phyloP scores from a whole-genome alignment of 1,284 basidiomycete species.

The Apiotrichum montevideense region DNA sequence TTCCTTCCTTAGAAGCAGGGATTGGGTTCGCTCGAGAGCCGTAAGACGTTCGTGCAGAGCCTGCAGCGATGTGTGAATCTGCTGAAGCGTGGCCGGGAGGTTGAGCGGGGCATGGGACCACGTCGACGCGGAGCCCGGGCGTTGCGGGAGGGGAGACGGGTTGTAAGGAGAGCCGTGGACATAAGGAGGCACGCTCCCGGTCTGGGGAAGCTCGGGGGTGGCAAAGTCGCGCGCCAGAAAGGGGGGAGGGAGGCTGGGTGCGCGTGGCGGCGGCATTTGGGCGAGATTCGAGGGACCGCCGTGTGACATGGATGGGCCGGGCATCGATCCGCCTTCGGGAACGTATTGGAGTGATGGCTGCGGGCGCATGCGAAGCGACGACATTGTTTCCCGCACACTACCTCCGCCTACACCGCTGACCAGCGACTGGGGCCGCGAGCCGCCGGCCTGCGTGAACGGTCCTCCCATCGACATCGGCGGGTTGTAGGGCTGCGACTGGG shows the following conservation, averaged over 20 bases:
- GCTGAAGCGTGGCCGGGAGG: constrained; percentile 37
- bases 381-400: constrained; percentile 6
- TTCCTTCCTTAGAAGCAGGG: constrained; percentile 30
- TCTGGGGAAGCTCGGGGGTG: constrained; percentile 23
- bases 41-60: constrained; percentile 84
- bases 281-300: background rate
- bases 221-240: constrained; percentile 21
- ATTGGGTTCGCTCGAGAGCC: constrained; percentile 55
- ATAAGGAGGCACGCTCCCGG: background rate
- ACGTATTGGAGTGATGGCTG: constrained; percentile 3
- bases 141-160: constrained; percentile 13
- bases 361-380: background rate
- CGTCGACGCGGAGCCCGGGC: constrained; percentile 43
- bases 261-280: background rate
- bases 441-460: background rate
- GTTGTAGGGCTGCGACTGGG: background rate
- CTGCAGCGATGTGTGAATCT: constrained; percentile 71
- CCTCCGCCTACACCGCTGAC: constrained; percentile 8
- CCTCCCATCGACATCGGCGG: background rate
- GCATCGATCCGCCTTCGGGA: constrained; percentile 1
- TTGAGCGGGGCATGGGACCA: constrained; percentile 30
- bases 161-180: constrained; percentile 12
- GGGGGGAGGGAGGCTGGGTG: constrained; percentile 1
- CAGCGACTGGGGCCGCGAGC: constrained; percentile 8
- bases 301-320: background rate